Evolutionary conservation across 129 eudicot genomes (phyloP).

Genomic region (Arctium lappa): DNA sequence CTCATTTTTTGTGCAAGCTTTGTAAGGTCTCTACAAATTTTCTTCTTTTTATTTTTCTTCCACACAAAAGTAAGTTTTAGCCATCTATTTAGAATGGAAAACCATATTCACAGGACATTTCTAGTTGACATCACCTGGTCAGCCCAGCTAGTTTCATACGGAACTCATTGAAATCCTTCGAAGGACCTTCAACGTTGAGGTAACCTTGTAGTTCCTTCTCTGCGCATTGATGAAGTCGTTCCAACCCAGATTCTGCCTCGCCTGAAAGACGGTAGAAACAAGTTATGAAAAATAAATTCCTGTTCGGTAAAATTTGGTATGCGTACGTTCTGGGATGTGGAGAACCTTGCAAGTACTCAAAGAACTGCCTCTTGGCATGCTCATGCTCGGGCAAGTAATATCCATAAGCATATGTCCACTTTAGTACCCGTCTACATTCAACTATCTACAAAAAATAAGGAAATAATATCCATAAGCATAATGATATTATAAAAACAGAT

Average conservation of each 20-base stretch:
- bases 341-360: slow-evolving; percentile 95
- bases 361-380: slow-evolving; percentile 87
- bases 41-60: no score
- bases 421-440: slow-evolving; percentile 93
- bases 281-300: not conserved
- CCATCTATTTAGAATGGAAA: not conserved
- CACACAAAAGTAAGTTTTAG: not conserved
- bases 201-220: slow-evolving; percentile 81
- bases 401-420: slow-evolving; percentile 99
- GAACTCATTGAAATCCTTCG: slow-evolving; percentile 83
- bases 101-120: not conserved
- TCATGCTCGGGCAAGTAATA: slow-evolving; percentile 85
- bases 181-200: slow-evolving; percentile 67
- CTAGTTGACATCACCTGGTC: slow-evolving; percentile 59
- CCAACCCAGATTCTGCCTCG: slow-evolving; percentile 96
- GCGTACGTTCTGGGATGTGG: slow-evolving; percentile 8
- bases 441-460: slow-evolving; percentile 60
- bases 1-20: not conserved
- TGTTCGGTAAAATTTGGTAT: no score
- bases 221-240: slow-evolving; percentile 95
- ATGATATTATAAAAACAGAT: not conserved
- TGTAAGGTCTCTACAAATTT: not conserved
- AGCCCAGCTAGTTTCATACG: slow-evolving; percentile 91
- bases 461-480: not conserved
- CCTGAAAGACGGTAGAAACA: slow-evolving; percentile 39